Evolutionary conservation across 257 asterid species (phyloP), one percentile per base, ranked within the genome.

Genomic region (Scutellaria barbata): DNA sequence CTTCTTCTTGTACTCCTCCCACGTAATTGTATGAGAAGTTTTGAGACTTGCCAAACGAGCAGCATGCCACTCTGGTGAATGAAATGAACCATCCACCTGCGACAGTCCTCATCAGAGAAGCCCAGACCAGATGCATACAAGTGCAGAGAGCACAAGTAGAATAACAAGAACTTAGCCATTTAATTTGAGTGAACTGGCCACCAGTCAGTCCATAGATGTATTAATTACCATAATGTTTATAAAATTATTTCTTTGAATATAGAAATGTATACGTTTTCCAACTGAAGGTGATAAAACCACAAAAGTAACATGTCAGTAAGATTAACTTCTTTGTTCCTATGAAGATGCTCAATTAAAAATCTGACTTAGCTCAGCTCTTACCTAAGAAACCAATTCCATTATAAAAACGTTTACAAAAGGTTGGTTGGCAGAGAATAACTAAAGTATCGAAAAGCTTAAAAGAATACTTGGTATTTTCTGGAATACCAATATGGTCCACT

Each of bases 1-100:
- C 85, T 86, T 94, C 94, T 74, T 85, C 76, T 94, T 94, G 88
- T 59, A 91, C 86, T 94, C 98, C 85, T 94, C 97, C 98, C 98
- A 94, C 1, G 98, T 89, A 40, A 91, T 79, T n/a, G 97, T 91
- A 80, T 94, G 98, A 72, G 98, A 89, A 61, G 96, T 94, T 48
- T 94, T 94, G 70, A 94, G 97, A 78, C 98, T 88, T 55, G 96
- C 98, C 92, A 94, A 84, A 80, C 98, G 96, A 86, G 98, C 97
- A 76, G 98, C 98, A 89, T 91, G 98, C 98, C 98, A 91, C 79
- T 87, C 98, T 91, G 98, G 98, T 74, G 98, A 89, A 94, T 94
- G 98, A 94, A 94, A 94, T 83, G 98, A 94, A 86, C 98, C 92
- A 87, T 94, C 98, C 96, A 94, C 91, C 98, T 94, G 98, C 69